Base-by-base conservation (phyloP, 2,329 filamentous ascomycete genomes). In the Stemphylium lycopersici region DNA sequence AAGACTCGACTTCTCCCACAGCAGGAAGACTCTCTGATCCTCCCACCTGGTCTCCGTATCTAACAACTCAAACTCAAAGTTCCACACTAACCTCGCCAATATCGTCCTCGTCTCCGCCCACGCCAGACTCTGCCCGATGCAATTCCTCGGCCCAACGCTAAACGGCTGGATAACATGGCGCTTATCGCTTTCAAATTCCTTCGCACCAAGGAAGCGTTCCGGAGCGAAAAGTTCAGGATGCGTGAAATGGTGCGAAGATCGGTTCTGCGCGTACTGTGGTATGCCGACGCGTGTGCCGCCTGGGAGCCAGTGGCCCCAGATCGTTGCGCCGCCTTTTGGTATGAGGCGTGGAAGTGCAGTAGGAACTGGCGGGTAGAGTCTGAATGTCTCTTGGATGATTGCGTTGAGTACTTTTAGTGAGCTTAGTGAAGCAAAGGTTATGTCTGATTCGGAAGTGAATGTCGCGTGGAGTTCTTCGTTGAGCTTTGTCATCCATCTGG, bases 71-170 rank as follows among this genome's bases (percentile, higher is more conserved):
- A 77, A 36, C 20, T 77, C 74, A 41, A 73, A 77, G 45, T 72
- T 49, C 63, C 64, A 76, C 15, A 76, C 33, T 3, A 75, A 24
- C n/a, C 69, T 68, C 3, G 66, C 61, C 0, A 76, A 55, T 3
- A 76, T 71, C 0, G 71, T 61, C 2, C 70, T 69, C 44, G 74
- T 71, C 58, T 77, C 74, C 1, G 73, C 56, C 58, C 52, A 65
- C 3, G 66, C 65, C 4, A 71, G 50, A 39, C 51, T 69, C 49
- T 64, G 55, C 7, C 61, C 59, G 22, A 64, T 58, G 39, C 63
- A 64, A 15, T 64, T 63, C 16, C 63, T 43, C 4, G 57, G 53
- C n/a, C 63, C 63, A 1, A 63, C 50, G 5, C 54, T 59, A 41
- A 66, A 66, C 1, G 59, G 57, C 44, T 64, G 57, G 7, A 76